Evolutionary conservation across 371 early-diverging fungal genomes (phyloP), one percentile per base, ranked within the genome.

Genomic region (Syncephalastrum contaminatum): DNA sequence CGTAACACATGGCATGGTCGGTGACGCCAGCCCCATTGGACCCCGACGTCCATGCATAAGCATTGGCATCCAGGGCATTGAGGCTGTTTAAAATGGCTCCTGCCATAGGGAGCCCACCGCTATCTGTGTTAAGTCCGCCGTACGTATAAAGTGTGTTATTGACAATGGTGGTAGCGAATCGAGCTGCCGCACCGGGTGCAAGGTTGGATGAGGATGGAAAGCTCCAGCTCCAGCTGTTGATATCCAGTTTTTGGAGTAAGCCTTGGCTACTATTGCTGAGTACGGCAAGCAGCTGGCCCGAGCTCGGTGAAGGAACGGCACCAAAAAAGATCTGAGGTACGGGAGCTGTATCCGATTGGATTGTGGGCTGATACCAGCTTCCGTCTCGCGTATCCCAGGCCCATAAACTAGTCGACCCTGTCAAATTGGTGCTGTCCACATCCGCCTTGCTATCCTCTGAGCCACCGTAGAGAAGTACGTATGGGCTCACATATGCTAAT

Each of bases 361-460:
- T 50, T n/a, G 48, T 45, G 25, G 60, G 65, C 47, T 57, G 53
- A 40, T 64, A 64, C 65, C 65, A 64, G 21, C 53, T 44, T 13
- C 65, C 65, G n/a, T 57, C 53, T 10, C 36, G 43, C 27, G 59
- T 53, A 44, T 64, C 45, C 65, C 65, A 64, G 8, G 46, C 65
- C 60, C 60, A 59, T 7, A 64, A 18, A 30, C 48, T 47, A 14
- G 48, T 56, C n/a, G 65, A 58, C 16, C 59, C 64, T 13, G 56
- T 53, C 19, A 60, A 40, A 15, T 30, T 14, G 4, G 18, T 41
- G 39, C 53, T 56, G 24, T 56, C 44, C 36, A 53, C 36, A 15
- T 56, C 53, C 5, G 42, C 25, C 6, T 52, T 19, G 16, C 41
- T 52, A n/a, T 57, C 53, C 16, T 60, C 36, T 10, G 36, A 30